Evolutionary conservation across 768 basidiomycete species (phyloP).

Genomic region (Tulasnella sp.): DNA sequence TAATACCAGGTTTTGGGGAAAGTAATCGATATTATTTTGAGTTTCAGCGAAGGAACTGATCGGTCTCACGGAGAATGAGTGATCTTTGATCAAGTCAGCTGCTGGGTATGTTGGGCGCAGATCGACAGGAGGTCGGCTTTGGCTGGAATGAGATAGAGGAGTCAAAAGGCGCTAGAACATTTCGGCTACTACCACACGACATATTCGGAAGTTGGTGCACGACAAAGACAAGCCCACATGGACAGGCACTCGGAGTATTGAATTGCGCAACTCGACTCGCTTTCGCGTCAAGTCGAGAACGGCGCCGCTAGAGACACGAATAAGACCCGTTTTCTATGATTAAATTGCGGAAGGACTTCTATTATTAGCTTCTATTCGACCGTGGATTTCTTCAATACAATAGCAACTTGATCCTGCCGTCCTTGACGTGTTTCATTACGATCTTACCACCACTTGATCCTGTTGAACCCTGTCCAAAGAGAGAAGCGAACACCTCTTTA

Average conservation of each 20-base stretch:
- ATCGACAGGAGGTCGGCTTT: neutral
- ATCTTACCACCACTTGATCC: conserved; percentile 38
- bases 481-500: conserved; percentile 71
- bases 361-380: neutral
- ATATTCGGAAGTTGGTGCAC: neutral
- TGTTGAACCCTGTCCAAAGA: conserved; percentile 53
- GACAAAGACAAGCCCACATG: neutral
- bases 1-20: neutral
- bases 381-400: conserved; percentile 50
- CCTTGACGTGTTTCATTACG: conserved; percentile 59
- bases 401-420: conserved; percentile 75
- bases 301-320: neutral
- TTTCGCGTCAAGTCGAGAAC: neutral
- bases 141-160: neutral
- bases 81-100: neutral
- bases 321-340: neutral
- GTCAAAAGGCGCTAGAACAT: neutral
- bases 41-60: conserved; percentile 5
- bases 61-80: neutral
- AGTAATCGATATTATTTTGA: neutral
- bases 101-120: neutral
- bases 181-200: neutral
- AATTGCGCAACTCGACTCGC: neutral
- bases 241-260: neutral
- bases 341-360: neutral